Conservation (phyloP, 2,329 filamentous ascomycete genomes). For the Epichloe hybrida region DNA sequence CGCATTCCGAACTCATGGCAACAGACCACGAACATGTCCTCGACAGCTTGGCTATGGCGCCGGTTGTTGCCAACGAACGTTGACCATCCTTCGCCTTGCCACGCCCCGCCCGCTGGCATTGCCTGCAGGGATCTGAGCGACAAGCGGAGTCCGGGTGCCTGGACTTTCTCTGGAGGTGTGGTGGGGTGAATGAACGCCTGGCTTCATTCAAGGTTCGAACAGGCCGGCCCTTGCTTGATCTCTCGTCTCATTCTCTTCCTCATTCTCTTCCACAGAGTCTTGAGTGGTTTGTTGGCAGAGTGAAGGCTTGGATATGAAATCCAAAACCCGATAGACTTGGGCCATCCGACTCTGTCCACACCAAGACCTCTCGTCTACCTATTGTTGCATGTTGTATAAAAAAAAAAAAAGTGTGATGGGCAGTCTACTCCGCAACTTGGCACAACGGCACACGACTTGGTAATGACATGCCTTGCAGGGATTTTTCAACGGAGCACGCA, state of each 20-base stretch:
- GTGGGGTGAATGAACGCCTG: conserved; percentile 6
- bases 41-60: background rate
- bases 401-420: background rate
- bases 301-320: too few relatives aligned
- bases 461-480: background rate
- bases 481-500: background rate
- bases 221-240: background rate
- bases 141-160: conserved; percentile 4
- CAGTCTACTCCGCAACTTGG: background rate
- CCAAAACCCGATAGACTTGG: background rate
- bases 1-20: background rate
- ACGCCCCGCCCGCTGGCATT: conserved; percentile 8
- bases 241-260: background rate
- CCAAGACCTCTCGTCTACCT: too few relatives aligned
- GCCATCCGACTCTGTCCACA: background rate
- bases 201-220: background rate
- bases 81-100: background rate
- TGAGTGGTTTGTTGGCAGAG: background rate
- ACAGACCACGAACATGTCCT: background rate
- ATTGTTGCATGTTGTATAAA: too few relatives aligned
- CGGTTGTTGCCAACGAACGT: background rate
- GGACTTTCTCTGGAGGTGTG: background rate
- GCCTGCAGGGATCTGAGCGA: conserved; percentile 13
- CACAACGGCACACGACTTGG: background rate
- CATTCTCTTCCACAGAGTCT: background rate